phyloP scores from a whole-genome alignment of 1,284 basidiomycete species.

The Ceratobasidium theobromae region DNA sequence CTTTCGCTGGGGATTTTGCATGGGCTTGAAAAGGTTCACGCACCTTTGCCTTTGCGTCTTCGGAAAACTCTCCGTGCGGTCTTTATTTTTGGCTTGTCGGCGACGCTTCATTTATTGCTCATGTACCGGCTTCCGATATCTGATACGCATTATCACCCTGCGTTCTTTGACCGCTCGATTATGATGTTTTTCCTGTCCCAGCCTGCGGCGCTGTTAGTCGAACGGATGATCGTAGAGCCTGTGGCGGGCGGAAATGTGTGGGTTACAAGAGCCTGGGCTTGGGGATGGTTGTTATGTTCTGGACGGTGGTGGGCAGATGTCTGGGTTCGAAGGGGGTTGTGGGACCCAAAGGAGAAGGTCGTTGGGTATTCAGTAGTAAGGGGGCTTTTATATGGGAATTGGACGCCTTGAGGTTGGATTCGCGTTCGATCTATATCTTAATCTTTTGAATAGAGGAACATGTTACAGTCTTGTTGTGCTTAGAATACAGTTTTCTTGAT shows the following conservation, averaged over 20 bases:
- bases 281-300: conserved; percentile 36
- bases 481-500: not conserved
- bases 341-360: conserved; percentile 30
- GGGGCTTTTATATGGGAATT: conserved; percentile 31
- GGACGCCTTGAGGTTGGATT: conserved; percentile 10
- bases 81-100: conserved; percentile 29
- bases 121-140: conserved; percentile 23
- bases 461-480: not conserved
- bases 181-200: conserved; percentile 36
- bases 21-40: conserved; percentile 1
- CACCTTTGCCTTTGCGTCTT: not conserved
- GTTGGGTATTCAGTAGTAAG: conserved; percentile 33
- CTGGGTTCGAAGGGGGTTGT: conserved; percentile 35
- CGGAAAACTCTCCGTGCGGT: conserved; percentile 9
- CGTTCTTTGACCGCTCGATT: conserved; percentile 17
- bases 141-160: conserved; percentile 6
- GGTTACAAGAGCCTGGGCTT: conserved; percentile 28
- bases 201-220: conserved; percentile 33
- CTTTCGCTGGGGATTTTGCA: conserved; percentile 8
- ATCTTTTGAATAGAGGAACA: not conserved
- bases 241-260: conserved; percentile 11
- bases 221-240: conserved; percentile 29
- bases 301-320: conserved; percentile 37
- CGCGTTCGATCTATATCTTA: not conserved
- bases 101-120: conserved; percentile 31